Base-by-base conservation (phyloP, 75 land plant genomes). In the Sequoiadendron giganteum region DNA sequence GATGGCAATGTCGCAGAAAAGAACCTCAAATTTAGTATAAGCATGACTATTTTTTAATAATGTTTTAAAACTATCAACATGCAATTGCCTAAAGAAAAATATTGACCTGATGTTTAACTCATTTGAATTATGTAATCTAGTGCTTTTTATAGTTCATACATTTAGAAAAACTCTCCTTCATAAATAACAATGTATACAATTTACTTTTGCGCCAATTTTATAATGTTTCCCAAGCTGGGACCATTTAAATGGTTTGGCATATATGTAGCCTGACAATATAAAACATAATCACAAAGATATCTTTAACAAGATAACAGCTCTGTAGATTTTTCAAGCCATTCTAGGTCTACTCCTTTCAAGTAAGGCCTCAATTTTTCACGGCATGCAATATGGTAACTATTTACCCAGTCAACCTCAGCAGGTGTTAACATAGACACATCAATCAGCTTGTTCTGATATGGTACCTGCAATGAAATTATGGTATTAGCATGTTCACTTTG, bases 401-500 rank as follows among this genome's bases (percentile, higher is more conserved):
- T 92, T 42, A 98, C 88, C 99, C 99, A 98, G 10, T 92, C 88
- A 73, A 95, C 85, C 88, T 98, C 99, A 81, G 90, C 93, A 30
- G 95, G 90, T 3, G 93, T 88, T 68, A 98, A 42, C 73, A 93
- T 82, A 58, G 94, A 90, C 80, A 93, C 28, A 56, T 98, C 94
- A 76, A 97, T 98, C 87, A 98, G 78, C 91, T 98, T 98, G 34
- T 81, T 93, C 91, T 98, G 99, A 85, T 96, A 98, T 15, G 99
- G 99, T 25, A 94, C 97, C 99, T 95, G 93, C 30, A 88, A 89
- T 42, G 47, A 39, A 85, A 61, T n/a, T 2, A 54, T 11, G 38
- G 83, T 34, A 42, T 42, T 16, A 52, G 70, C 21, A 85, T 30
- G 30, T 16, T 34, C 11, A 54, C 9, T 10, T 15, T 10, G 49